These are phyloP conservation scores for Phytophthora pinifolia DNA, from an alignment of 352 stramenopile species.

Conservation along the genomic window DNA sequence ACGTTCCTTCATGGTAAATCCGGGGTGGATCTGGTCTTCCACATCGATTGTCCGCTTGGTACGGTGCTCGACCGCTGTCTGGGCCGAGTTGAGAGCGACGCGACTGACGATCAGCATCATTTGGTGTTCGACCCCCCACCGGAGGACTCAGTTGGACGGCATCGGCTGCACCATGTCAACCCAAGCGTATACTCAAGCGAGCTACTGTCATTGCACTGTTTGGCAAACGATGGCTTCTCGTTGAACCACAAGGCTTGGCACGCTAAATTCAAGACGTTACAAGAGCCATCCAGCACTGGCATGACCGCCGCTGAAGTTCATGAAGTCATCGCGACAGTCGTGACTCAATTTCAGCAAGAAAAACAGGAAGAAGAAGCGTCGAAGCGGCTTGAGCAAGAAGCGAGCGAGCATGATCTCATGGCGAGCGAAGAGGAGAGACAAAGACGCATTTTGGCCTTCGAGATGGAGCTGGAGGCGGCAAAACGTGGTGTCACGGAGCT, in stretches of 20 bases:
- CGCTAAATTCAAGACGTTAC: constrained; percentile 51
- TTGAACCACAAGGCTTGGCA: constrained; percentile 44
- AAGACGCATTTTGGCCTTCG: constrained; percentile 30
- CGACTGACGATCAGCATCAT: constrained; percentile 44
- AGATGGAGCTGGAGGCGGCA: constrained; percentile 37
- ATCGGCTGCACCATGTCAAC: constrained; percentile 59
- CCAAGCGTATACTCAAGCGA: constrained; percentile 42
- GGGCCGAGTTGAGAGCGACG: constrained; percentile 51
- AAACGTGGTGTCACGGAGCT: constrained; percentile 38
- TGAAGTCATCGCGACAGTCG: constrained; percentile 29
- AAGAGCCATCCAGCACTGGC: constrained; percentile 17
- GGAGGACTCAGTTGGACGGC: constrained; percentile 46
- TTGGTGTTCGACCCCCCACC: constrained; percentile 50
- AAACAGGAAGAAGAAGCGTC: constrained; percentile 12
- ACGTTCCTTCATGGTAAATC: constrained; percentile 67
- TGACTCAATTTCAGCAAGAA: constrained; percentile 34
- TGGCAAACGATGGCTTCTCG: constrained; percentile 28
- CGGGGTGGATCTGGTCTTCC: constrained; percentile 72
- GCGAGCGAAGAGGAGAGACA: constrained; percentile 44
- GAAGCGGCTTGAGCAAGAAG: constrained; percentile 34
- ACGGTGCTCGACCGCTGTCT: constrained; percentile 58
- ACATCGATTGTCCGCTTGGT: constrained; percentile 42
- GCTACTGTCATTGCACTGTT: constrained; percentile 56
- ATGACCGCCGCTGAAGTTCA: constrained; percentile 37
- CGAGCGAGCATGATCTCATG: constrained; percentile 28